phyloP scores from a whole-genome alignment of 2,329 filamentous ascomycete species.

The Penicillium sp. region DNA sequence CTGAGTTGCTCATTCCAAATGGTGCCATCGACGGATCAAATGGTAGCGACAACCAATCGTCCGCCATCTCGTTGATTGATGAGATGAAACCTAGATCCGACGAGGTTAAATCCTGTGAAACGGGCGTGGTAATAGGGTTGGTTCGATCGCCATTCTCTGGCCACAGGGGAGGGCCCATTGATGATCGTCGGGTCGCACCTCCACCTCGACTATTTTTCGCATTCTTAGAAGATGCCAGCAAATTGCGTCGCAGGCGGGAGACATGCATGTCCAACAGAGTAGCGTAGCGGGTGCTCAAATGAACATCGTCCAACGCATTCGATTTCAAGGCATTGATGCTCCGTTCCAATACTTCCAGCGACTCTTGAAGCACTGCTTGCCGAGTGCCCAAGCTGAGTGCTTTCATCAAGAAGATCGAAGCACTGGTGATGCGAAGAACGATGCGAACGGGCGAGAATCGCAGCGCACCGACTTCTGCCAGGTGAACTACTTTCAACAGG shows the following conservation, averaged over 20 bases:
- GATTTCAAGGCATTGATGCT: constrained; percentile 54
- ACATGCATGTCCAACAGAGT: constrained; percentile 54
- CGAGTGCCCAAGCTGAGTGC: constrained; percentile 55
- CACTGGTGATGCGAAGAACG: constrained; percentile 58
- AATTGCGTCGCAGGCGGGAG: constrained; percentile 44
- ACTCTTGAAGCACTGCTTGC: constrained; percentile 54
- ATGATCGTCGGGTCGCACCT: constrained; percentile 30
- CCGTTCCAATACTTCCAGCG: constrained; percentile 53
- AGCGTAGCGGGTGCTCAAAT: constrained; percentile 56
- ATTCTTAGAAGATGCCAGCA: constrained; percentile 39
- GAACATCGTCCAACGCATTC: constrained; percentile 57
- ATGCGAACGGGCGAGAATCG: constrained; percentile 59
- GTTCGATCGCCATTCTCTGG: constrained; percentile 27
- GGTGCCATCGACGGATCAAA: constrained; percentile 51
- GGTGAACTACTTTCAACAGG: constrained; percentile 53
- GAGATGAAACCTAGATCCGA: constrained; percentile 33
- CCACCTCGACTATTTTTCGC: constrained; percentile 31
- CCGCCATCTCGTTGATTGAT: constrained; percentile 35
- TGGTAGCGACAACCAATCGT: constrained; percentile 49
- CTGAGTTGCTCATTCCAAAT: constrained; percentile 43
- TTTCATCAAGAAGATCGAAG: constrained; percentile 60
- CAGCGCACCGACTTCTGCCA: constrained; percentile 52
- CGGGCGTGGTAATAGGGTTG: constrained; percentile 21
- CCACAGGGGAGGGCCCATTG: constrained; percentile 35
- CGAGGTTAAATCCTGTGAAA: constrained; percentile 30